phyloP scores from a whole-genome alignment of 257 asterid species.

The Solanum bukasovii region DNA sequence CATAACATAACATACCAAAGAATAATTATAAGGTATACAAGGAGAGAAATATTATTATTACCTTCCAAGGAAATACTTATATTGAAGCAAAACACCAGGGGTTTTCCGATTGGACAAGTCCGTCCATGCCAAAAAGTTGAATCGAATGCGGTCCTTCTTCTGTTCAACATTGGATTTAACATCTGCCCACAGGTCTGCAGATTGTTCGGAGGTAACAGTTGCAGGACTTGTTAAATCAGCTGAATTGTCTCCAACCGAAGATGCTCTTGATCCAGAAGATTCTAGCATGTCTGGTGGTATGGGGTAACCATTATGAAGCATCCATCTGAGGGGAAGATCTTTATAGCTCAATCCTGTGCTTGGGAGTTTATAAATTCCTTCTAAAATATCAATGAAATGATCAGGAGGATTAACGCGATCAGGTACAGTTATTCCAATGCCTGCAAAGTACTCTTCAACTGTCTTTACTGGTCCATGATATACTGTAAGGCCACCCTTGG shows the following conservation, averaged over 20 bases:
- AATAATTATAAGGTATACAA: not conserved
- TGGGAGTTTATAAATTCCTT: conserved; percentile 69
- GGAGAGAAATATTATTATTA: conserved; percentile 7
- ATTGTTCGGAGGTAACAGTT: conserved; percentile 24
- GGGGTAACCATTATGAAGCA: conserved; percentile 95
- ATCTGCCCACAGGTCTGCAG: conserved; percentile 82
- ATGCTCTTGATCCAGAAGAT: conserved; percentile 42
- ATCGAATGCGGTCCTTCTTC: conserved; percentile 51
- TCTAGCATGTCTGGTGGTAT: conserved; percentile 92
- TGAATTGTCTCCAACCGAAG: conserved; percentile 39
- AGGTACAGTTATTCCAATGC: conserved; percentile 74
- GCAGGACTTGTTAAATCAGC: conserved; percentile 37
- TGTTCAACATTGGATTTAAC: conserved; percentile 50
- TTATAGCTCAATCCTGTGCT: conserved; percentile 49
- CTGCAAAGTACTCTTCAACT: conserved; percentile 88
- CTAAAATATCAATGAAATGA: conserved; percentile 84
- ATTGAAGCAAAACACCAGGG: conserved; percentile 45
- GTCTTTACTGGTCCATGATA: conserved; percentile 96
- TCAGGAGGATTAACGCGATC: conserved; percentile 98
- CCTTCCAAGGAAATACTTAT: conserved; percentile 71
- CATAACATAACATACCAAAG: not conserved
- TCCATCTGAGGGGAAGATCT: conserved; percentile 97
- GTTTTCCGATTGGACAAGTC: conserved; percentile 66
- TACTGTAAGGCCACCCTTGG: conserved; percentile 95
- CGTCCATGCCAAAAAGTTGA: conserved; percentile 33